These are phyloP conservation scores for Penicillium nucicola DNA, from an alignment of 495 filamentous ascomycete species.

Conservation along the genomic window DNA sequence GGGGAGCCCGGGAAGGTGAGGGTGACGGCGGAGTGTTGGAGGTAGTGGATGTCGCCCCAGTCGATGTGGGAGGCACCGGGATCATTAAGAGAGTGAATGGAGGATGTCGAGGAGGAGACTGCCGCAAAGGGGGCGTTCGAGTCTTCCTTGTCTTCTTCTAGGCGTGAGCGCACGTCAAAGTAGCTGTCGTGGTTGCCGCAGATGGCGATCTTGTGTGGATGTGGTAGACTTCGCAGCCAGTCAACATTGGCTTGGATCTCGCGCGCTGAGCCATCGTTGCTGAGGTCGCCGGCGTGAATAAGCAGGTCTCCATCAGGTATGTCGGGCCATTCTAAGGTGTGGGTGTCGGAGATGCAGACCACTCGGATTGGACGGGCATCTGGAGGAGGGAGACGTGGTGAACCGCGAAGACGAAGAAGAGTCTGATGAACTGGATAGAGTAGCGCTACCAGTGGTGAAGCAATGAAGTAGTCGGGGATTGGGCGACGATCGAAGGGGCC, in stretches of 20 bases:
- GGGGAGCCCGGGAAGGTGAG: constrained; percentile 40
- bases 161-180: constrained; percentile 60
- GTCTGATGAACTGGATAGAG: constrained; percentile 56
- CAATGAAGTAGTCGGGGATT: constrained; percentile 42
- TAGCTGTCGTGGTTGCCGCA: constrained; percentile 88
- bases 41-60: constrained; percentile 60
- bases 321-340: constrained; percentile 58
- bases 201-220: constrained; percentile 77
- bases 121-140: constrained; percentile 18
- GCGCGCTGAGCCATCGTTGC: constrained; percentile 63
- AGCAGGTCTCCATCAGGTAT: constrained; percentile 80
- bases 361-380: constrained; percentile 60
- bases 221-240: constrained; percentile 72
- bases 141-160: constrained; percentile 39
- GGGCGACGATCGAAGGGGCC: constrained; percentile 50
- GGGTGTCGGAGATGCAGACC: constrained; percentile 90
- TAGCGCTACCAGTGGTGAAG: constrained; percentile 48
- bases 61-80: constrained; percentile 38
- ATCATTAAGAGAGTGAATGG: constrained; percentile 40
- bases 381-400: constrained; percentile 51
- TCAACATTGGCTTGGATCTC: constrained; percentile 75
- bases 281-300: constrained; percentile 86
- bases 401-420: constrained; percentile 60
- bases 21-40: constrained; percentile 57
- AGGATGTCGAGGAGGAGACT: constrained; percentile 40